Conservation (phyloP, 2,329 filamentous ascomycete genomes). For the Stagonosporopsis vannaccii region DNA sequence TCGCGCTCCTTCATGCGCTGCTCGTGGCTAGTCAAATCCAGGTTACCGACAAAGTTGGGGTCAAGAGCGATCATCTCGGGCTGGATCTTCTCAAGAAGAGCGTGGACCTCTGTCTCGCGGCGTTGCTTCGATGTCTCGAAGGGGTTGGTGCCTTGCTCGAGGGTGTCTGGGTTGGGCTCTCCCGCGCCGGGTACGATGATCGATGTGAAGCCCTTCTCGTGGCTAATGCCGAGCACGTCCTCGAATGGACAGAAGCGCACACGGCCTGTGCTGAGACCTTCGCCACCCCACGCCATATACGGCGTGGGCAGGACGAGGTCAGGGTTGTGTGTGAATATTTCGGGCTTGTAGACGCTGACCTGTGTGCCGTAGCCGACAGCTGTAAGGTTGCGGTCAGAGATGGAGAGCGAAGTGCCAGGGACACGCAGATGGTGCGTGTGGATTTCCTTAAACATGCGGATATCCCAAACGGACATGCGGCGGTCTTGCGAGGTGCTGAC, state of each 20-base stretch:
- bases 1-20: conserved; percentile 79
- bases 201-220: conserved; percentile 86
- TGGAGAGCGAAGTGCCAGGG: conserved; percentile 82
- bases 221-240: conserved; percentile 85
- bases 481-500: conserved; percentile 88
- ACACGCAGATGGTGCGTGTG: conserved; percentile 85
- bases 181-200: conserved; percentile 94
- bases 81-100: conserved; percentile 89
- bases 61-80: conserved; percentile 97
- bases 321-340: conserved; percentile 78
- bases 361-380: conserved; percentile 92
- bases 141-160: conserved; percentile 81
- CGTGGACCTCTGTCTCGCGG: conserved; percentile 89
- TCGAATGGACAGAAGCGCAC: conserved; percentile 94
- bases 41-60: conserved; percentile 86
- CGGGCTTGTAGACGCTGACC: conserved; percentile 83
- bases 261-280: conserved; percentile 80
- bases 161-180: conserved; percentile 92
- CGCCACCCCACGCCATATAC: conserved; percentile 92
- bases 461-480: conserved; percentile 95
- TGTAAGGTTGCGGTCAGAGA: conserved; percentile 87
- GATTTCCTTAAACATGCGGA: conserved; percentile 91
- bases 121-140: conserved; percentile 94
- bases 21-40: conserved; percentile 82
- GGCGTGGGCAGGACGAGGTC: conserved; percentile 83